Evolutionary conservation across 306 rosid genomes (phyloP), one percentile per base, ranked within the genome.

Genomic region (Gillenia trifoliata): DNA sequence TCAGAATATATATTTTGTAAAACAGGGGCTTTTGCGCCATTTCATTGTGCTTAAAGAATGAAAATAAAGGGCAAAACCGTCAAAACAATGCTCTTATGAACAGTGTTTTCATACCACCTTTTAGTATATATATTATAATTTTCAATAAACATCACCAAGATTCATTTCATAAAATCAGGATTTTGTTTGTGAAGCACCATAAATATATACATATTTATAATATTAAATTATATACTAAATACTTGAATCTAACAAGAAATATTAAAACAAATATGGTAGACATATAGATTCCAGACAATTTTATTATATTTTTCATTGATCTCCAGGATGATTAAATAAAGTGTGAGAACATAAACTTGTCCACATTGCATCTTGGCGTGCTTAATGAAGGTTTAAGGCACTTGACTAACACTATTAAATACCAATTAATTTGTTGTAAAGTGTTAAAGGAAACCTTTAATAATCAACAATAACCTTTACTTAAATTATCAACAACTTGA

Each of bases 81-180:
- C n/a, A n/a, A n/a, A n/a, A n/a, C n/a, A n/a, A n/a, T n/a, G n/a
- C n/a, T n/a, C n/a, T n/a, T n/a, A n/a, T n/a, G n/a, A n/a, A n/a
- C n/a, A n/a, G n/a, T n/a, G n/a, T n/a, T n/a, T n/a, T n/a, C n/a
- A n/a, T n/a, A n/a, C n/a, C n/a, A n/a, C n/a, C n/a, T n/a, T n/a
- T n/a, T n/a, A n/a, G n/a, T n/a, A n/a, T n/a, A n/a, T n/a, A n/a
- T n/a, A n/a, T n/a, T n/a, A n/a, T n/a, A n/a, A n/a, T n/a, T 49
- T 20, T 43, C 73, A 11, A 8, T 61, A 75, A 8, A 26, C 69
- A 70, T 70, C 69, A 40, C 45, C 67, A 80, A 70, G 74, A 41
- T 22, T 26, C 68, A 28, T 41, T 74, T 74, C 69, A n/a, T 64
- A 25, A 69, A 66, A 76, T 66, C 80, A 8, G 20, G 74, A 64